Base-by-base conservation (phyloP, 2,329 filamentous ascomycete species). In the Zymoseptoria crescenta region DNA sequence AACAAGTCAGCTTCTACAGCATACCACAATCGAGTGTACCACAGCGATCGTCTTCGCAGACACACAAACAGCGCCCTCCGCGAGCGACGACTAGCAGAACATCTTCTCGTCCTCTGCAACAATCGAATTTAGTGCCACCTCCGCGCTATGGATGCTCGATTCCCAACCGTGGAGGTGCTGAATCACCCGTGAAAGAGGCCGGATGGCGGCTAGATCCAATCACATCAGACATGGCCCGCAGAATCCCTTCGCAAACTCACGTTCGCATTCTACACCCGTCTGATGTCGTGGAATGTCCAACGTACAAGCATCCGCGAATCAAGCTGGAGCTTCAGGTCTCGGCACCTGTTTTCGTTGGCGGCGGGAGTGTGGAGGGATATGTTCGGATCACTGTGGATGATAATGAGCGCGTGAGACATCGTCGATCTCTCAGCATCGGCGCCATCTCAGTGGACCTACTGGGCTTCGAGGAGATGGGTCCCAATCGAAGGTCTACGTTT, bases 341-440 rank as follows among this genome's bases (percentile, higher is more conserved):
- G 29, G 78, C 79, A 19, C 75, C 80, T 4, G 68, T 83, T 8
- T 82, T 81, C 59, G 79, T 83, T n/a, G 81, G 81, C 19, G 80
- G 80, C 28, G 79, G 80, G 8, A 81, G 76, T 9, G 74, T 82
- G 13, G 80, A 83, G 70, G 81, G 81, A 20, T 74, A 75, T 57
- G 72, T 80, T 10, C 75, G 76, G 55, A 70, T 82, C 54, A 74
- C 72, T 6, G 71, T 82, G 41, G 77, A 81, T 56, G 77, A 79
- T 62, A 74, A 75, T 53, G 75, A 79, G 57, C 71, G 75, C 8
- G 67, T 74, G 60, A 71, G 76, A 59, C 74, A 77, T 59, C 74
- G 75, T 62, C 71, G 73, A 57, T 73, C 73, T 45, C 65, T 83
- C 27, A 76, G 76, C 48, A 74, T 83, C 54, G 76, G 75, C 10